These are phyloP conservation scores for Viridothelium virens DNA, from an alignment of 495 filamentous ascomycete genomes.

Conservation along the genomic window DNA sequence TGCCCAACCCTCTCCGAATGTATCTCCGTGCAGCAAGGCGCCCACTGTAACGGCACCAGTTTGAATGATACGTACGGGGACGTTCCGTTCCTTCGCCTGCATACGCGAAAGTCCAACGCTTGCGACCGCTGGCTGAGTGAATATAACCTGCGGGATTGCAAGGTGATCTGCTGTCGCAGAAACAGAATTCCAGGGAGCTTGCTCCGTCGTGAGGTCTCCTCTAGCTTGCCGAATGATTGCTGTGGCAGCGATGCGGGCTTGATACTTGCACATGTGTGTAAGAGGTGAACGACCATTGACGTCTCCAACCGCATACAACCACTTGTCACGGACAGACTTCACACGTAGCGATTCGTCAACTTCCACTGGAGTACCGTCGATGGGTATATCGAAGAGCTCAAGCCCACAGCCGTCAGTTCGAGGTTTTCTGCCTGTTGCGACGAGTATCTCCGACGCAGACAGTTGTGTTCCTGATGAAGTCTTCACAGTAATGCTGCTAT, in stretches of 20 bases:
- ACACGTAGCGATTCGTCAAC: constrained; percentile 21
- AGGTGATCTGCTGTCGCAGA: constrained; percentile 6
- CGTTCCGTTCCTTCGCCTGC: constrained; percentile 7
- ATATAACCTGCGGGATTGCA: constrained; percentile 18
- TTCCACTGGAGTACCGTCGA: constrained; percentile 18
- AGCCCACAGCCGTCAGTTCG: constrained; percentile 23
- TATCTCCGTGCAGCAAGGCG: constrained; percentile 19
- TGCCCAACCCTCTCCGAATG: constrained; percentile 15
- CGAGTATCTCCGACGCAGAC: constrained; percentile 19
- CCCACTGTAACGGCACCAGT: constrained; percentile 9
- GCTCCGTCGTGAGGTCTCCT: not conserved
- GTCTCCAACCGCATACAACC: constrained; percentile 27
- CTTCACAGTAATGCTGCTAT: constrained; percentile 12
- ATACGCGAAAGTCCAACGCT: constrained; percentile 15
- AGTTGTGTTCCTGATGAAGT: constrained; percentile 19
- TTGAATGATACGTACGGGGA: constrained; percentile 10
- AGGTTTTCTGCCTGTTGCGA: constrained; percentile 21
- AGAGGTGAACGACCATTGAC: constrained; percentile 21
- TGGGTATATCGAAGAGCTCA: constrained; percentile 19
- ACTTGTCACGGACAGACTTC: constrained; percentile 11
- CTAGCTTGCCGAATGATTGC: constrained; percentile 16
- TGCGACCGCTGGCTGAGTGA: constrained; percentile 19
- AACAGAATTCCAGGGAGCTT: constrained; percentile 1
- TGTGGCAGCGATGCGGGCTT: constrained; percentile 22
- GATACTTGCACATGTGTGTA: constrained; percentile 27